Percentiles rank a stretch among this genome's conserved stretches.
Evolutionary conservation across 2,329 filamentous ascomycete genomes (phyloP).

Genomic region (Trichoderma sp.): DNA sequence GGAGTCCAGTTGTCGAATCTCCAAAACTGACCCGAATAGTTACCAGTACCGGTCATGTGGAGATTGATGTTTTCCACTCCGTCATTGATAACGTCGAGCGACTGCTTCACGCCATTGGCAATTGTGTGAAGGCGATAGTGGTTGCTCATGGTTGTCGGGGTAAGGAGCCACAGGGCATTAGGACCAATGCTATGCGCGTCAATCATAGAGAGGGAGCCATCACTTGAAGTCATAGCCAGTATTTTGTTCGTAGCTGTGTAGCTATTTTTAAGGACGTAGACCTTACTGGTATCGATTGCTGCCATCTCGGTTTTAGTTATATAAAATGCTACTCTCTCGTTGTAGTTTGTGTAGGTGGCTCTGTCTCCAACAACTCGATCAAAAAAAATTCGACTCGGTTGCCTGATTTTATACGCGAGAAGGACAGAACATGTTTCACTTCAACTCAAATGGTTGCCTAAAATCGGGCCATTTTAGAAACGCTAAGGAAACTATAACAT

Average conservation of each 20-base stretch:
- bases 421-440: background rate
- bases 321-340: background rate
- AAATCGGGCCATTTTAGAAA: background rate
- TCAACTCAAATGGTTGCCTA: background rate
- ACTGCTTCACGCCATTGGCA: background rate
- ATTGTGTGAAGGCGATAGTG: background rate
- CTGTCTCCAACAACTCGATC: background rate
- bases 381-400: background rate
- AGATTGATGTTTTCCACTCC: background rate
- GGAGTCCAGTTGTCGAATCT: background rate
- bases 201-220: background rate
- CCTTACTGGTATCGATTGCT: background rate
- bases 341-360: background rate
- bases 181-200: background rate
- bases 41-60: background rate
- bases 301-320: conserved; percentile 11
- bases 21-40: conserved; percentile 1
- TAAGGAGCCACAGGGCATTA: background rate
- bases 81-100: conserved; percentile 2
- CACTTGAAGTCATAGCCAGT: background rate
- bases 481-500: background rate
- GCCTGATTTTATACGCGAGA: background rate
- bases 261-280: background rate
- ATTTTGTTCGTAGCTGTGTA: background rate
- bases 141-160: background rate